Percentiles rank a stretch among this genome's conserved stretches.
Conservation (phyloP, 768 basidiomycete genomes). For the Amanita muscaria region DNA sequence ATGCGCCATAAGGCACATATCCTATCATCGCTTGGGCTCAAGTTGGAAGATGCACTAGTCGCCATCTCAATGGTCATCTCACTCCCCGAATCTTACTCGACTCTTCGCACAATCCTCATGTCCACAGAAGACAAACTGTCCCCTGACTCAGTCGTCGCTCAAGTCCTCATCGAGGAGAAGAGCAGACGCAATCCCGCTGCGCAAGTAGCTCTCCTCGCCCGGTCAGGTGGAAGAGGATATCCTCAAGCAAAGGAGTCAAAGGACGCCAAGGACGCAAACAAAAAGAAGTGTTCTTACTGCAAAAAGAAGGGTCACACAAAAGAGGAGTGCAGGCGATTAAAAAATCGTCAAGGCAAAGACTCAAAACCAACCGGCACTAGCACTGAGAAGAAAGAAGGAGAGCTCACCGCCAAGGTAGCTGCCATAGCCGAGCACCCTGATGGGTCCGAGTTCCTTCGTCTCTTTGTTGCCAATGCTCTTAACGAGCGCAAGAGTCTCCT, state of each 20-base stretch:
- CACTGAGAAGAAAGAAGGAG: conserved; percentile 3
- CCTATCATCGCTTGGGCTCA: conserved; percentile 8
- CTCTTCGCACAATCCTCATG: conserved; percentile 11
- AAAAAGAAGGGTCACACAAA: conserved; percentile 15
- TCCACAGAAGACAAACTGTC: conserved; percentile 9
- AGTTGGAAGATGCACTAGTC: not conserved
- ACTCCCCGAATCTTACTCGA: conserved; percentile 10
- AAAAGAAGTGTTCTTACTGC: conserved; percentile 11
- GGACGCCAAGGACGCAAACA: conserved; percentile 3
- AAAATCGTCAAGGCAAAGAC: conserved; percentile 6
- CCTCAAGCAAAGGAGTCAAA: too few relatives aligned
- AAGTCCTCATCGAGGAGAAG: conserved; percentile 13
- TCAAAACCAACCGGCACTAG: not conserved
- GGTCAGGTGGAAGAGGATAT: conserved; percentile 5
- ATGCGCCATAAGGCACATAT: conserved; percentile 11
- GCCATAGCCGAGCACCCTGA: not conserved
- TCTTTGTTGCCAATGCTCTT: conserved; percentile 8
- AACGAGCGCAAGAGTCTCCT: not conserved
- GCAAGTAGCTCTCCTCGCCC: conserved; percentile 10
- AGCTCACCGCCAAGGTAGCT: conserved; percentile 8
- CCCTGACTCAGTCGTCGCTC: conserved; percentile 9
- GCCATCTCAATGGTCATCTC: conserved; percentile 1
- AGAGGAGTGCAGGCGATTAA: conserved; percentile 11
- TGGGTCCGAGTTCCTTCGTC: not conserved
- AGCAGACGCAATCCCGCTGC: conserved; percentile 4